Conservation (phyloP, 805 yeast species). For the Priceomyces carsonii region DNA sequence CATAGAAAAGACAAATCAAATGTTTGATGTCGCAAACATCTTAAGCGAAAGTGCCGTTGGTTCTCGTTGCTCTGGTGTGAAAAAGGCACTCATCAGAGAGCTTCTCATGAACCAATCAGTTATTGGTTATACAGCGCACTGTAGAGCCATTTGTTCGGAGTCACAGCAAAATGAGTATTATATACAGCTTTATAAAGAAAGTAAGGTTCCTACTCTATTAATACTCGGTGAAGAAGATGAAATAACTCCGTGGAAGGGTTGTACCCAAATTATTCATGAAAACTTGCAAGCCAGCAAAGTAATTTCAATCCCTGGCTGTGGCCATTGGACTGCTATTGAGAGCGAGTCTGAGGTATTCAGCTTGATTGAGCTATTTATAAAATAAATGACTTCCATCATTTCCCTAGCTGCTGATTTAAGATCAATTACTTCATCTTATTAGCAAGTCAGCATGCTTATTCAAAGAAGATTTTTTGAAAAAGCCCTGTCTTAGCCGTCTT, state of each 20-base stretch:
- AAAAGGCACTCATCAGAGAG: conserved; percentile 12
- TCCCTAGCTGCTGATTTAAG: too few species aligned
- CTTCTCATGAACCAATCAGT: conserved; percentile 10
- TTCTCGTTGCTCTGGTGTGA: conserved; percentile 3
- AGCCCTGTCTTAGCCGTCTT: too few species aligned
- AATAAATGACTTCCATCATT: too few species aligned
- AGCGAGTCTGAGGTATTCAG: conserved; percentile 4
- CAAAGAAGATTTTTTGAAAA: too few species aligned
- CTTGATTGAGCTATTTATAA: too few species aligned
- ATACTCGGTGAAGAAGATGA: conserved; percentile 13
- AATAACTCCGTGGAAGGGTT: conserved; percentile 9
- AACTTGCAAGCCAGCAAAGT: conserved; percentile 2
- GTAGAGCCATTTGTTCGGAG: conserved; percentile 11
- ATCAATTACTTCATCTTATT: too few species aligned
- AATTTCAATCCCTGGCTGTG: conserved; percentile 7
- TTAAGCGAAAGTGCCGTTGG: conserved; percentile 11
- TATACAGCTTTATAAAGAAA: conserved; percentile 4
- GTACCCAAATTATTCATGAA: conserved; percentile 8
- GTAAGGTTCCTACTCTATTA: conserved; percentile 8
- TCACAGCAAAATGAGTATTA: conserved; percentile 6
- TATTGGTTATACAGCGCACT: conserved; percentile 13
- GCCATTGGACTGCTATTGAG: conserved; percentile 14
- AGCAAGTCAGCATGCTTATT: too few species aligned
- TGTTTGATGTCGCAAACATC: conserved; percentile 7
- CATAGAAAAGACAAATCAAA: conserved; percentile 3